Conservation (phyloP, 2,329 filamentous ascomycete genomes). For the Myriangium duriaei region DNA sequence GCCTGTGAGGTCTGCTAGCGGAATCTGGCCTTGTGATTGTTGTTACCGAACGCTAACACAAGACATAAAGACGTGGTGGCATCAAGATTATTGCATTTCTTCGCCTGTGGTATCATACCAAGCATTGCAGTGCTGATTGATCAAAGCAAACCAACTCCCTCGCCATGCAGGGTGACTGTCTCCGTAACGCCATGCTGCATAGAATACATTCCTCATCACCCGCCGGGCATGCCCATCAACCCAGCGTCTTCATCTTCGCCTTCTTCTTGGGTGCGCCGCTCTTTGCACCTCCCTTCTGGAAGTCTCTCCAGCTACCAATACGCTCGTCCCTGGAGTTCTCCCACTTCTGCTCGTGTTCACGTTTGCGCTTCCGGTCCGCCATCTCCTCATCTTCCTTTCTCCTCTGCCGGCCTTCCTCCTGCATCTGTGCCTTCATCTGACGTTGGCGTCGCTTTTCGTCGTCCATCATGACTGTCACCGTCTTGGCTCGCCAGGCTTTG, state of each 20-base stretch:
- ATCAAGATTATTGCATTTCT: no score
- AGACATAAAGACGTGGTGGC: no score
- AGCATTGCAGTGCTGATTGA: no score
- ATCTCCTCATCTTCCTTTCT: constrained; percentile 73
- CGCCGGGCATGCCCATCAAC: no score
- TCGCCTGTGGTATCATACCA: no score
- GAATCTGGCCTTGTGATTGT: no score
- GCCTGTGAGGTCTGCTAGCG: no score
- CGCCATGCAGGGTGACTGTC: no score
- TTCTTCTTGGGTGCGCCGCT: constrained; percentile 30
- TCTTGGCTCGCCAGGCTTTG: constrained; percentile 79
- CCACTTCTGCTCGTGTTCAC: constrained; percentile 91
- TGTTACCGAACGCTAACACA: no score
- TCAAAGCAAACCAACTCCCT: no score
- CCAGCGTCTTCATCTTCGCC: constrained; percentile 41
- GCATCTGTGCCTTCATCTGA: constrained; percentile 87
- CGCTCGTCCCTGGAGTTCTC: constrained; percentile 82
- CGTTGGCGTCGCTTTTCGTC: constrained; percentile 74
- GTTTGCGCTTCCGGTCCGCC: constrained; percentile 47
- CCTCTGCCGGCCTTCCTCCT: constrained; percentile 88
- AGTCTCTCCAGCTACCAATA: constrained; percentile 89
- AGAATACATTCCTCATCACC: no score
- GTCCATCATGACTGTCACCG: constrained; percentile 79
- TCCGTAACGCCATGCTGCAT: no score
- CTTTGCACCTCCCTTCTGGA: constrained; percentile 52